Percentiles rank a stretch among this genome's conserved stretches.
Evolutionary conservation across 768 basidiomycete species (phyloP).

Genomic region (Boletus rubropictus): DNA sequence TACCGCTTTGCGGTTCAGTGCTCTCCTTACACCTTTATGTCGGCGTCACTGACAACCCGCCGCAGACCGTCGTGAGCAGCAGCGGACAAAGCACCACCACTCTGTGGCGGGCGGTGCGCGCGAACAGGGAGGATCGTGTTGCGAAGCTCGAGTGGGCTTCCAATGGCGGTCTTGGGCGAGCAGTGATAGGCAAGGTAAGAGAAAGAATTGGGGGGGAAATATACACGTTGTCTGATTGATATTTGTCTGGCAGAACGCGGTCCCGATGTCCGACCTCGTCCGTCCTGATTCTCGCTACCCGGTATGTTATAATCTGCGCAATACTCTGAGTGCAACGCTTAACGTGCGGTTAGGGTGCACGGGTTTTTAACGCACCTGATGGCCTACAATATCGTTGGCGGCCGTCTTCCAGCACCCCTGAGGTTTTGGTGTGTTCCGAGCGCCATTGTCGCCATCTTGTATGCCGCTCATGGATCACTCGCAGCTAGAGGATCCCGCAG

Average conservation of each 20-base stretch:
- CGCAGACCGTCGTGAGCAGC: slow-evolving; percentile 56
- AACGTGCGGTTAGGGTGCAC: slow-evolving; percentile 42
- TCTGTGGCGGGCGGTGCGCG: slow-evolving; percentile 73
- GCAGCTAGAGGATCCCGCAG: slow-evolving; percentile 69
- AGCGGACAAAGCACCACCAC: slow-evolving; percentile 71
- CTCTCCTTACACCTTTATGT: slow-evolving; percentile 11
- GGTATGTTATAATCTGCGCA: slow-evolving; percentile 37
- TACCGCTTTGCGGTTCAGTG: slow-evolving; percentile 71
- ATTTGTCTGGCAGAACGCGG: slow-evolving; percentile 49
- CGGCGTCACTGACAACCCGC: slow-evolving; percentile 24
- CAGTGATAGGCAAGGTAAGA: slow-evolving; percentile 76
- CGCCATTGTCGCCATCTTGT: slow-evolving; percentile 1
- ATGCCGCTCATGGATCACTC: slow-evolving; percentile 7
- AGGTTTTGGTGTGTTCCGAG: slow-evolving; percentile 49
- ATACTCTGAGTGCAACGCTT: slow-evolving; percentile 9
- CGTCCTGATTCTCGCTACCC: slow-evolving; percentile 57
- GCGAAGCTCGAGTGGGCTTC: slow-evolving; percentile 85
- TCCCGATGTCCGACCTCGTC: slow-evolving; percentile 81
- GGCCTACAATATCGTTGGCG: slow-evolving; percentile 78
- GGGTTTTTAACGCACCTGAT: slow-evolving; percentile 78
- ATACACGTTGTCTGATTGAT: slow-evolving; percentile 23
- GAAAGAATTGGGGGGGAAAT: slow-evolving; percentile 10
- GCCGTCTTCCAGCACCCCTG: slow-evolving; percentile 51
- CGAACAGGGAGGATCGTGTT: slow-evolving; percentile 82
- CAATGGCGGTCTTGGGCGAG: slow-evolving; percentile 77